Percentiles rank a stretch among this genome's conserved stretches.
Evolutionary conservation across 73 alveolate genomes (phyloP).

Genomic region (Paramecium caudatum): DNA sequence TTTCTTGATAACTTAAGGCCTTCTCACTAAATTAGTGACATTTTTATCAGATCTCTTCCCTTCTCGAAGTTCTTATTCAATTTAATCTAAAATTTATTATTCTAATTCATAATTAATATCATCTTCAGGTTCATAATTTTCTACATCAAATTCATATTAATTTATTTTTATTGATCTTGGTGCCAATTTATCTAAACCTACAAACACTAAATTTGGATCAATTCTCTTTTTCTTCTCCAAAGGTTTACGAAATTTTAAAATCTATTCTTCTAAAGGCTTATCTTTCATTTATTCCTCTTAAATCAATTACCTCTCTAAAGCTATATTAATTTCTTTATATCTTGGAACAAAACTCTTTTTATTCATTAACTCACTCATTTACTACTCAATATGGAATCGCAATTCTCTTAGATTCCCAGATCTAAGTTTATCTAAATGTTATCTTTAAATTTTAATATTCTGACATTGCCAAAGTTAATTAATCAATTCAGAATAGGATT

Average conservation of each 20-base stretch:
- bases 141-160: conserved; percentile 36
- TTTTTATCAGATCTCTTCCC: conserved; percentile 42
- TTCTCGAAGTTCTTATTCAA: conserved; percentile 34
- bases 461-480: conserved; percentile 1
- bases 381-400: not conserved
- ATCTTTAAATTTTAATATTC: not conserved
- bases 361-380: not conserved
- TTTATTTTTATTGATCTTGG: conserved; percentile 20
- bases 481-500: not conserved
- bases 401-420: not conserved
- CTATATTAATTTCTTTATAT: conserved; percentile 25
- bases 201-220: conserved; percentile 27
- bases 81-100: not conserved
- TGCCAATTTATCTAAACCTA: conserved; percentile 19
- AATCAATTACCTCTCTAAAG: not conserved
- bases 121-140: conserved; percentile 44
- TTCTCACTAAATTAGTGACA: not conserved
- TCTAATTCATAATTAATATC: conserved; percentile 41
- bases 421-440: conserved; percentile 11
- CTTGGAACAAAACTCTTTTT: conserved; percentile 34
- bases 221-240: not conserved
- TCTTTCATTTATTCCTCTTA: not conserved
- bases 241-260: conserved; percentile 11
- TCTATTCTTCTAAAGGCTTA: not conserved
- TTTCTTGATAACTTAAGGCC: conserved; percentile 3